phyloP scores from a whole-genome alignment of 1,284 basidiomycete genomes.

The Cutaneotrichosporon cavernicola region DNA sequence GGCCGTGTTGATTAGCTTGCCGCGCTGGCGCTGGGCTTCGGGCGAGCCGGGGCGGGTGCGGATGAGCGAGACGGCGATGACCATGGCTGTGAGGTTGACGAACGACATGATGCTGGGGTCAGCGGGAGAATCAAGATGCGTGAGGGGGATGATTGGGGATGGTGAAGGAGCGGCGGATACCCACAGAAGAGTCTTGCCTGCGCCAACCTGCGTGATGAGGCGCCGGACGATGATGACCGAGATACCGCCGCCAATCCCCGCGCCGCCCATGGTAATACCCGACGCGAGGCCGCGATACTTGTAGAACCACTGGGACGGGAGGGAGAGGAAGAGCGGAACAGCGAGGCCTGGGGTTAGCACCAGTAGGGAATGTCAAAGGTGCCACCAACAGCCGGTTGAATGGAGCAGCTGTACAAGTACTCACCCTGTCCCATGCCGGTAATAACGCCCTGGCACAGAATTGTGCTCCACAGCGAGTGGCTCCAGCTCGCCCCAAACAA shows the following conservation, averaged over 20 bases:
- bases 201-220: conserved; percentile 34
- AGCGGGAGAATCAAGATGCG: neutral
- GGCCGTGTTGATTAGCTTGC: conserved; percentile 34
- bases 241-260: conserved; percentile 38
- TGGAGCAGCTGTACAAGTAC: neutral
- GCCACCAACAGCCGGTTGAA: too few species aligned
- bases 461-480: conserved; percentile 14
- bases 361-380: too few species aligned
- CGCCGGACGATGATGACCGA: conserved; percentile 29
- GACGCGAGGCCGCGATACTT: conserved; percentile 38
- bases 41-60: conserved; percentile 38
- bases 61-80: conserved; percentile 33
- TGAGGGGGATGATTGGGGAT: too few species aligned
- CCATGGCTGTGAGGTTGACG: conserved; percentile 31
- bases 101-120: conserved; percentile 39
- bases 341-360: conserved; percentile 27
- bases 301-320: conserved; percentile 47
- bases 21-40: conserved; percentile 32
- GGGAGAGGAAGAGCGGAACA: conserved; percentile 42
- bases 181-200: conserved; percentile 36
- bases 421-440: conserved; percentile 31
- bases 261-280: conserved; percentile 42
- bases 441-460: conserved; percentile 31
- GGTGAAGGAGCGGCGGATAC: conserved; percentile 14
- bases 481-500: conserved; percentile 20